Base-by-base conservation (phyloP, 371 early-diverging fungal genomes). In the Lichtheimia hyalospora region DNA sequence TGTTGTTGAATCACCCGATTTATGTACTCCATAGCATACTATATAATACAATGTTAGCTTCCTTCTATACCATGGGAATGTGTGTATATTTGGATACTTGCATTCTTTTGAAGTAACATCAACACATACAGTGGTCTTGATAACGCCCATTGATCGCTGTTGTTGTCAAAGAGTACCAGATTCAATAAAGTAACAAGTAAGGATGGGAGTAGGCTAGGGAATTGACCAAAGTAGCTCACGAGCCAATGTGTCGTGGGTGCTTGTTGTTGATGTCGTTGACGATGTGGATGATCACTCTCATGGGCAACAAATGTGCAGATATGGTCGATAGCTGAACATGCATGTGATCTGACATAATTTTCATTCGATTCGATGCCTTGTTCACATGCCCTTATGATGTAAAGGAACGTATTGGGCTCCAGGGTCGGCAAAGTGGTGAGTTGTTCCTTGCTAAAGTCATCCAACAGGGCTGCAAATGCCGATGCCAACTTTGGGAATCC, bases 81-180 rank as follows among this genome's bases (percentile, higher is more conserved):
- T 15, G 44, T 15, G 6, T n/a, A 21, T n/a, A 46, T 5, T 5
- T 18, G n/a, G 16, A 16, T 13, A 50, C 69, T 66, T 78, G 83
- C 88, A 49, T 88, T 88, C 62, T 81, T 79, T 65, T 90, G 87
- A 53, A 95, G 68, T 49, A 92, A 64, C 44, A 93, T 85, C 51
- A 95, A 67, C 2, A 87, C 84, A 62, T 93, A 82, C 58, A 95
- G 68, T 7, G 96, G 92, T 46, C 93, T 76, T 16, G 91, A 87
- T 43, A 94, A 73, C 14, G 89, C 79, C 94, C 95, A 95, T 50
- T 91, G 87, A 61, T 89, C 91, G 18, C 83, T 73, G 1, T 83
- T 77, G 62, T 91, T 91, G 56, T 93, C 93, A 64, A 94, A 92
- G 43, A 93, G 70, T 8, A 91, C 73, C 14, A 87, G 79, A 50